phyloP scores from a whole-genome alignment of 805 yeast species.

The Danielia oregonensis region DNA sequence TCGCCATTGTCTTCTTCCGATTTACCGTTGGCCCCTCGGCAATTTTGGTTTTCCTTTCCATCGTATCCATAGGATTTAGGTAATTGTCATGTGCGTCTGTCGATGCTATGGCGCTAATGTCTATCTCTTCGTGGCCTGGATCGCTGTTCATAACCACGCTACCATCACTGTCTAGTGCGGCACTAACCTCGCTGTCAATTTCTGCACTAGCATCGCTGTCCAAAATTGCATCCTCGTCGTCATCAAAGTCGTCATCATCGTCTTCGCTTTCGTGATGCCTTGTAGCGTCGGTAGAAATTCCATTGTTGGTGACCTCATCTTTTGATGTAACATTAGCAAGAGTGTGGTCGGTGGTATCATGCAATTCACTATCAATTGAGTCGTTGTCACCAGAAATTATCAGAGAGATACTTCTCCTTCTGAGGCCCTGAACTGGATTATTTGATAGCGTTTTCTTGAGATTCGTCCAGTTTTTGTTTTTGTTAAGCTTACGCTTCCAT shows the following conservation, averaged over 20 bases:
- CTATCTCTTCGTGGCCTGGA: too few species aligned
- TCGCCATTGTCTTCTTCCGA: background rate
- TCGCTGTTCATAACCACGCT: too few species aligned
- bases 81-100: too few species aligned
- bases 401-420: slow-evolving; percentile 3
- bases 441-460: slow-evolving; percentile 25
- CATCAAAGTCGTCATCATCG: background rate
- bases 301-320: too few species aligned
- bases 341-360: slow-evolving; percentile 12
- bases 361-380: slow-evolving; percentile 15
- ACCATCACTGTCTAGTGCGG: too few species aligned
- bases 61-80: slow-evolving; percentile 1
- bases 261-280: slow-evolving; percentile 5
- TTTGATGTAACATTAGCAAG: too few species aligned
- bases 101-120: too few species aligned
- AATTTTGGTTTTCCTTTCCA: background rate
- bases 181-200: too few species aligned
- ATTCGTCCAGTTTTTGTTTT: slow-evolving; percentile 17
- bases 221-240: slow-evolving; percentile 1
- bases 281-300: too few species aligned
- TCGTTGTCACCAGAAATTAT: slow-evolving; percentile 5
- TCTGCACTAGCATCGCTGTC: too few species aligned
- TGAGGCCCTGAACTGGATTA: slow-evolving; percentile 4
- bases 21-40: too few species aligned
- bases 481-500: slow-evolving; percentile 7